phyloP scores from a whole-genome alignment of 495 filamentous ascomycete species.

The Hyaloscypha hepaticicola region DNA sequence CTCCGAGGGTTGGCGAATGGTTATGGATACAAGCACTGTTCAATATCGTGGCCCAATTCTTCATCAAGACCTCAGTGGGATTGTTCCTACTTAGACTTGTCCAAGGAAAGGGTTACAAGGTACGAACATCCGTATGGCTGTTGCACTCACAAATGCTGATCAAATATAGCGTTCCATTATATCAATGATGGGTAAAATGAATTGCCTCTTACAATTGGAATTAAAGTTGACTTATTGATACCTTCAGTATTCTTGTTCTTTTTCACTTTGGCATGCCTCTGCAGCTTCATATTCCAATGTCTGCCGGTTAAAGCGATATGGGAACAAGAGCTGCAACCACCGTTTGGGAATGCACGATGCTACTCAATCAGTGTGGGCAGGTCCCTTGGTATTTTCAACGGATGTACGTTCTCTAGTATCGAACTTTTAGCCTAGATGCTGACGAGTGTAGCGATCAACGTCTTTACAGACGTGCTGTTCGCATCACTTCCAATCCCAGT shows the following conservation, averaged over 20 bases:
- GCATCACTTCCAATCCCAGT: constrained; percentile 43
- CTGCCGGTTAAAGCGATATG: constrained; percentile 36
- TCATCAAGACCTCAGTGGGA: constrained; percentile 16
- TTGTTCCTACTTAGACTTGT: constrained; percentile 40
- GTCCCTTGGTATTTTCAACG: constrained; percentile 40
- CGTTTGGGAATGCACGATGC: constrained; percentile 21
- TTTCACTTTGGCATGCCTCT: constrained; percentile 37
- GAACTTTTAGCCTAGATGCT: background rate
- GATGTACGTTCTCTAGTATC: constrained; percentile 28
- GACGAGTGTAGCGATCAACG: constrained; percentile 37
- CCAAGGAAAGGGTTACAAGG: constrained; percentile 32
- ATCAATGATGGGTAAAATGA: background rate
- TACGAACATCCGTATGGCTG: constrained; percentile 18
- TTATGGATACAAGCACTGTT: constrained; percentile 37
- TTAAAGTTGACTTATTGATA: background rate
- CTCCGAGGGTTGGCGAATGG: constrained; percentile 36
- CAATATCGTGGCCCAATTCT: constrained; percentile 33
- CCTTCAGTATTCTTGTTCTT: constrained; percentile 29
- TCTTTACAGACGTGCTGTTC: constrained; percentile 45
- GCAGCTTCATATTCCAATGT: constrained; percentile 39
- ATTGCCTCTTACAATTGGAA: background rate
- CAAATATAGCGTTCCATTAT: background rate
- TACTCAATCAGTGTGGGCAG: constrained; percentile 34
- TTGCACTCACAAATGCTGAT: background rate
- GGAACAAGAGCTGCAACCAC: constrained; percentile 24